phyloP scores from a whole-genome alignment of 495 filamentous ascomycete genomes.

The Articulospora tetracladia region DNA sequence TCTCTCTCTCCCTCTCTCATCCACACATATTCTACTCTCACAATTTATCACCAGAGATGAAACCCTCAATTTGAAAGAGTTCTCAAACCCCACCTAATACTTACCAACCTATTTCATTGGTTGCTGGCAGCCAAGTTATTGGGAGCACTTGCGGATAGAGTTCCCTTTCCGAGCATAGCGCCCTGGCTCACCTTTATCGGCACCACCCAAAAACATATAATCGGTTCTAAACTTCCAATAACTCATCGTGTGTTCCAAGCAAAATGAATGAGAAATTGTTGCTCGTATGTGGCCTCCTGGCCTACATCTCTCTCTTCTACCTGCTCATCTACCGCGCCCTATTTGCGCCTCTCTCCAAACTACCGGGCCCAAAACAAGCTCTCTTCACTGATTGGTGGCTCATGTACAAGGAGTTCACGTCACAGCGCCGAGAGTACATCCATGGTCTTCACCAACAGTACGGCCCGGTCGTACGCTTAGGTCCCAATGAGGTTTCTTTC shows the following conservation, averaged over 20 bases:
- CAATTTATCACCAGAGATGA: too few relatives aligned
- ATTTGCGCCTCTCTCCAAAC: slow-evolving; percentile 8
- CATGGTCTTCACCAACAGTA: slow-evolving; percentile 42
- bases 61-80: too few relatives aligned
- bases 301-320: neutral
- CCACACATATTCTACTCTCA: too few relatives aligned
- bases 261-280: too few relatives aligned
- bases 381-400: slow-evolving; percentile 7
- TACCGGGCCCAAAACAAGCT: slow-evolving; percentile 17
- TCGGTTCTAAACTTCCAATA: too few relatives aligned
- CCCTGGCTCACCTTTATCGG: neutral
- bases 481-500: slow-evolving; percentile 59
- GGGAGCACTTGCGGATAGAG: neutral
- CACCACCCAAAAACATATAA: neutral
- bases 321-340: neutral
- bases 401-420: slow-evolving; percentile 19
- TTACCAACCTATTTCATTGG: too few relatives aligned
- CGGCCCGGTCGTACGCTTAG: slow-evolving; percentile 44
- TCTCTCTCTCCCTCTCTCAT: too few relatives aligned
- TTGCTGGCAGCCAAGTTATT: neutral
- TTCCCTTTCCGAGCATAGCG: neutral
- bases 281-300: neutral
- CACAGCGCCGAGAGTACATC: slow-evolving; percentile 16
- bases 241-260: too few relatives aligned
- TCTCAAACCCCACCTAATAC: too few relatives aligned